phyloP scores from a whole-genome alignment of 2,329 filamentous ascomycete genomes.

The Coniochaeta hoffmannii region DNA sequence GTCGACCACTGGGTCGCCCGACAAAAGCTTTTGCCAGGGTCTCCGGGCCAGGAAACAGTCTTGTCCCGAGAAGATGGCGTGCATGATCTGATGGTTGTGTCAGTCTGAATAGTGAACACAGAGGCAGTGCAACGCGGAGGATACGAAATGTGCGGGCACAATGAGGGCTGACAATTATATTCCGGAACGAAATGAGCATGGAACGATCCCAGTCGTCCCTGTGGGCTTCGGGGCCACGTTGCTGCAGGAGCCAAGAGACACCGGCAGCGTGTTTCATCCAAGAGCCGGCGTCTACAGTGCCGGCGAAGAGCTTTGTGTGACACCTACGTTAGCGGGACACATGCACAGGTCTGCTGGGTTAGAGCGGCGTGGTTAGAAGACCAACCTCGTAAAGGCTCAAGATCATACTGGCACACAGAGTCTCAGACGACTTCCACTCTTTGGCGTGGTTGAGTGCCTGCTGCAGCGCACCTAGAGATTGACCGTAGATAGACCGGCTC shows the following conservation, averaged over 20 bases:
- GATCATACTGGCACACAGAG: conserved; percentile 32
- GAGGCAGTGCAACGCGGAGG: not conserved
- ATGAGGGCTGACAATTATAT: conserved; percentile 25
- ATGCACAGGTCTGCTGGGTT: not conserved
- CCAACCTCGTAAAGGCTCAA: conserved; percentile 30
- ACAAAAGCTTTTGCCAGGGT: conserved; percentile 28
- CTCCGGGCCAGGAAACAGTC: conserved; percentile 28
- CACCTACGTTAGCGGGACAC: not conserved
- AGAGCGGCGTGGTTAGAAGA: not conserved
- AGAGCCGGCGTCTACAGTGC: conserved; percentile 25
- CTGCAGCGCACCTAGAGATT: conserved; percentile 27
- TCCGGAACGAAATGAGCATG: conserved; percentile 29
- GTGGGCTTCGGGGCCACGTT: conserved; percentile 28
- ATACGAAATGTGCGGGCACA: not conserved
- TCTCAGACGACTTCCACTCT: conserved; percentile 31
- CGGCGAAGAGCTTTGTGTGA: conserved; percentile 29
- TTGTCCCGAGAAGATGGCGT: conserved; percentile 27
- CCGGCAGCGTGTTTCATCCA: conserved; percentile 33
- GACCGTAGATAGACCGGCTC: conserved; percentile 30
- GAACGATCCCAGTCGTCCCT: conserved; percentile 26
- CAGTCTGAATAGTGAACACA: not conserved
- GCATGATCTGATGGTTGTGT: conserved; percentile 24
- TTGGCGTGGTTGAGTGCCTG: conserved; percentile 25
- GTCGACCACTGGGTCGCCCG: conserved; percentile 10
- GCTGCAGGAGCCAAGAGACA: conserved; percentile 28